These are phyloP conservation scores for Chlorella sp. DNA, from an alignment of 139 green algal species.

Conservation along the genomic window DNA sequence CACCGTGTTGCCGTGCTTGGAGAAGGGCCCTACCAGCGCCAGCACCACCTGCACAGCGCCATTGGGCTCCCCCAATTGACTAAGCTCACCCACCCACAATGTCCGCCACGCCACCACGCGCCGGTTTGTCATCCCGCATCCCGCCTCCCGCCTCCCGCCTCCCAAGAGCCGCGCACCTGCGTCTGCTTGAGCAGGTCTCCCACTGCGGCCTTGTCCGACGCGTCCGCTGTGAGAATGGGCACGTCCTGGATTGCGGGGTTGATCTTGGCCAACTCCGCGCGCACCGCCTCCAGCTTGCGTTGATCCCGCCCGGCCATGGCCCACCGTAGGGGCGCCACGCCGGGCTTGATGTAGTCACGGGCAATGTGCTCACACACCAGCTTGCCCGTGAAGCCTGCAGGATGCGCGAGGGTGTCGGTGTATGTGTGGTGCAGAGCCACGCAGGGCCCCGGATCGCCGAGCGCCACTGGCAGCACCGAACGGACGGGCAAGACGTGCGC, in stretches of 20 bases:
- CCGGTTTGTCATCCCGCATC: too few relatives aligned
- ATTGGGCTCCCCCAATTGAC: too few relatives aligned
- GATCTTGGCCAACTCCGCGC: constrained; percentile 33
- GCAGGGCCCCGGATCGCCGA: too few relatives aligned
- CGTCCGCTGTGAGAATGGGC: constrained; percentile 59
- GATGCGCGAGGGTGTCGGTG: background rate
- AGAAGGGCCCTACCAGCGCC: constrained; percentile 61
- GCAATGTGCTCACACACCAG: constrained; percentile 75
- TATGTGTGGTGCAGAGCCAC: background rate
- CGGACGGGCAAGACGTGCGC: too few relatives aligned
- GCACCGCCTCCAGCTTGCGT: constrained; percentile 62
- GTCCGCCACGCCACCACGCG: too few relatives aligned
- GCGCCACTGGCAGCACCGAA: too few relatives aligned
- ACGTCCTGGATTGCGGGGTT: constrained; percentile 48
- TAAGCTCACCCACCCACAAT: too few relatives aligned
- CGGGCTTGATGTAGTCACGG: constrained; percentile 42
- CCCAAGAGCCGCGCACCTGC: constrained; percentile 10
- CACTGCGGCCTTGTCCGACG: constrained; percentile 48
- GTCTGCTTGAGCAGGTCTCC: constrained; percentile 40
- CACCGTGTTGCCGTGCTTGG: constrained; percentile 59
- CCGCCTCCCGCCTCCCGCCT: too few relatives aligned
- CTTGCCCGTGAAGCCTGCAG: constrained; percentile 57
- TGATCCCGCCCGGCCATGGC: constrained; percentile 74
- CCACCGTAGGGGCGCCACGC: constrained; percentile 31
- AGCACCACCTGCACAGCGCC: constrained; percentile 50